These are phyloP conservation scores for Asterophora lycoperdoides DNA, from an alignment of 768 basidiomycete genomes.

Conservation along the genomic window DNA sequence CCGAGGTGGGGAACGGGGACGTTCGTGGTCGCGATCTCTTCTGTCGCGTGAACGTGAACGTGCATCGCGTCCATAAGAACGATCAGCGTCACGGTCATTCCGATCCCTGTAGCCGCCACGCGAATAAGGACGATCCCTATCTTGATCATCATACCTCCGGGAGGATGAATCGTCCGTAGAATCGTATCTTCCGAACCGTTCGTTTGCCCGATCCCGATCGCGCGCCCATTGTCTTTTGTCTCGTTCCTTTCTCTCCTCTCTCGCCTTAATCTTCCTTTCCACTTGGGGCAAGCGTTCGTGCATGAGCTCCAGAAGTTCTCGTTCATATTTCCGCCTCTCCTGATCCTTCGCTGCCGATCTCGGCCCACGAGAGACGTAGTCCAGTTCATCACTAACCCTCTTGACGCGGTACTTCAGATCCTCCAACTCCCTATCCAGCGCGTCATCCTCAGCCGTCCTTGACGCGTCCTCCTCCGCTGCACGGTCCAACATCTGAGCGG, in stretches of 20 bases:
- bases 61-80: slow-evolving; percentile 28
- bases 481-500: slow-evolving; percentile 77
- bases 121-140: slow-evolving; percentile 23
- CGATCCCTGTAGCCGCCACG: slow-evolving; percentile 13
- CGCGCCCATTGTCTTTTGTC: slow-evolving; percentile 77
- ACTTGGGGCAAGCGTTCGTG: slow-evolving; percentile 91
- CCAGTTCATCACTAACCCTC: slow-evolving; percentile 87
- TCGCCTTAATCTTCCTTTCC: slow-evolving; percentile 75
- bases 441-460: slow-evolving; percentile 79
- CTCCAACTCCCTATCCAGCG: slow-evolving; percentile 83
- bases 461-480: slow-evolving; percentile 57
- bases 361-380: slow-evolving; percentile 77
- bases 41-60: slow-evolving; percentile 27
- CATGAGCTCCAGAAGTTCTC: slow-evolving; percentile 80
- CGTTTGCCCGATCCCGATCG: slow-evolving; percentile 82
- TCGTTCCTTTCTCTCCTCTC: slow-evolving; percentile 70
- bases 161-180: slow-evolving; percentile 43
- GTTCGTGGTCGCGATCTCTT: slow-evolving; percentile 33
- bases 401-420: slow-evolving; percentile 83
- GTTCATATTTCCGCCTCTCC: slow-evolving; percentile 80
- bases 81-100: slow-evolving; percentile 40
- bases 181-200: slow-evolving; percentile 68
- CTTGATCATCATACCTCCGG: slow-evolving; percentile 29
- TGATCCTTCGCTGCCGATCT: slow-evolving; percentile 72
- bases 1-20: slow-evolving; percentile 41